Conservation (phyloP, 768 basidiomycete genomes). For the Podaxis rugospora region DNA sequence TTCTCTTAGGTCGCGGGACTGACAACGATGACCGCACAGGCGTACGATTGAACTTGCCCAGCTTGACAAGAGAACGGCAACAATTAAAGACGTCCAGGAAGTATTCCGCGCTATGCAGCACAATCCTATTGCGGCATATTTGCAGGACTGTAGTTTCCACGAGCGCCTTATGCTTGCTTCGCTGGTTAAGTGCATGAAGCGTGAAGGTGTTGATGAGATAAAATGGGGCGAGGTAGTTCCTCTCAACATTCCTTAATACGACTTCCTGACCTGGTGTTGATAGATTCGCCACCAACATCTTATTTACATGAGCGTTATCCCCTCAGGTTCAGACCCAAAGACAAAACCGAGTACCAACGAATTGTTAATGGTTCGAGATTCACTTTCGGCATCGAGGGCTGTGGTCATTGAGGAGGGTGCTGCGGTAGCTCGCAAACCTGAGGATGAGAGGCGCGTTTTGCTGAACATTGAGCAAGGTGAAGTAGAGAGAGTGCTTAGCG, state of each 20-base stretch:
- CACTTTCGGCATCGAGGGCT: constrained; percentile 73
- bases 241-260: not conserved
- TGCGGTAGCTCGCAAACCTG: constrained; percentile 47
- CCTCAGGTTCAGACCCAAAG: constrained; percentile 50
- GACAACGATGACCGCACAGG: constrained; percentile 29
- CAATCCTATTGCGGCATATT: constrained; percentile 81
- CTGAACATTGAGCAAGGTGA: constrained; percentile 84
- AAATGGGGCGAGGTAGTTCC: constrained; percentile 71
- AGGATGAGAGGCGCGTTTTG: constrained; percentile 65
- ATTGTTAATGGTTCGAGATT: constrained; percentile 66
- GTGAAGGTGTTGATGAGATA: constrained; percentile 85
- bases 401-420: constrained; percentile 67
- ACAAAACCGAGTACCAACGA: constrained; percentile 59
- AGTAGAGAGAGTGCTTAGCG: constrained; percentile 80
- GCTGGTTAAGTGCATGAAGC: constrained; percentile 73
- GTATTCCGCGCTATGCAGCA: constrained; percentile 87
- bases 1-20: not conserved
- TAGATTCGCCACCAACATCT: constrained; percentile 77
- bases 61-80: constrained; percentile 45
- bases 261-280: not conserved
- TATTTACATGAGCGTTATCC: constrained; percentile 62
- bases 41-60: constrained; percentile 82
- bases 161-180: constrained; percentile 87
- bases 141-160: constrained; percentile 80
- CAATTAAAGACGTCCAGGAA: constrained; percentile 66